Base-by-base conservation (phyloP, 106 monocot species). In the Acorus gramineus region DNA sequence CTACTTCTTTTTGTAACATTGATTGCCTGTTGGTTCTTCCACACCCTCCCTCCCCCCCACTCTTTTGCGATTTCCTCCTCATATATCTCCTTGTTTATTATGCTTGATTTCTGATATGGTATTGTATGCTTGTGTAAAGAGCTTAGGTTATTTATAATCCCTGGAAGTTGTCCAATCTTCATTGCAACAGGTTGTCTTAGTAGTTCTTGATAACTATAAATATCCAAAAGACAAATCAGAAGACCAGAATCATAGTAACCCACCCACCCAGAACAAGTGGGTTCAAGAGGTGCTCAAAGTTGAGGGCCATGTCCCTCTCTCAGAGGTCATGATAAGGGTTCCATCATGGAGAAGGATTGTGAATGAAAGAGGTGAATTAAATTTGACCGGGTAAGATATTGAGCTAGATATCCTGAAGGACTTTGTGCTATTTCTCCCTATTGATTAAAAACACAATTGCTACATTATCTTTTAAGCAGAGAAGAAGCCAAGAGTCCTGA, bases 171-270 rank as follows among this genome's bases (percentile, higher is more conserved):
- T n/a, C n/a, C n/a, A 28, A 28, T 28, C 57, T 71, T 76, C 52
- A 55, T 70, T 47, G 6, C 52, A 49, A 14, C 73, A 94, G 94
- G 78, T 96, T 76, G 95, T 96, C 60, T 77, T 85, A 71, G 82
- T 72, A 73, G 82, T 89, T 50, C 60, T 94, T 58, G 89, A 94
- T 70, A 89, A 94, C 66, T 90, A 84, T 69, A 76, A 73, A 71
- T 76, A 28, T 53, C 66, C 74, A 49, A 63, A 81, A 60, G 58
- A 69, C 53, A 76, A 78, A 49, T 71, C 73, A 14, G 73, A 83
- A 28, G 67, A 68, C 81, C 53, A 14, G 65, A 69, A 52, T 61
- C 11, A 74, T 46, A 56, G 14, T 55, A 60, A 67, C 44, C 77
- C 69, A 73, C 59, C 56, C 52, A 28, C 59, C 10, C 71, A 73